These are phyloP conservation scores for Echinochloa phyllopogon DNA, from an alignment of 176 grass and related monocot species.

Conservation along the genomic window DNA sequence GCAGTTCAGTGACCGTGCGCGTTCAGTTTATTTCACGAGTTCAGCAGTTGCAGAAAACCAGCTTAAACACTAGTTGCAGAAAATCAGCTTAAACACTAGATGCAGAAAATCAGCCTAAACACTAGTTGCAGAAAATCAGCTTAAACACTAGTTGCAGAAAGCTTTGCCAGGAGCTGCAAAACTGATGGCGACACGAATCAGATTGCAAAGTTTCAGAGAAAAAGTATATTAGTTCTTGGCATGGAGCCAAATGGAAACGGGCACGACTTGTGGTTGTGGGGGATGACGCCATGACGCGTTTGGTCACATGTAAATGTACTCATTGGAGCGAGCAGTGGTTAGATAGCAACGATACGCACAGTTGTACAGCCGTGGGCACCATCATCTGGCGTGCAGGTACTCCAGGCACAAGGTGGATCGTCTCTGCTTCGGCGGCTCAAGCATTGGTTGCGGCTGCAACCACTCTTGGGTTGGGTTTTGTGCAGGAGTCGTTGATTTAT, in stretches of 20 bases:
- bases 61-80: not conserved
- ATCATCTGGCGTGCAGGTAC: conserved; percentile 25
- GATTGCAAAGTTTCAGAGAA: not conserved
- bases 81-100: too few relatives aligned
- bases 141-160: not conserved
- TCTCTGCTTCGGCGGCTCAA: not conserved
- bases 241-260: not conserved
- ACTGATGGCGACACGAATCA: not conserved
- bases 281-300: not conserved
- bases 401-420: not conserved
- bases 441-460: not conserved
- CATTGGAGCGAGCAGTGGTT: not conserved
- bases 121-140: not conserved
- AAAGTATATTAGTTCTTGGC: not conserved
- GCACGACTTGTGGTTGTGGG: not conserved
- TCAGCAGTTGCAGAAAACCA: not conserved
- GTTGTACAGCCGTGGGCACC: conserved; percentile 20
- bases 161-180: not conserved
- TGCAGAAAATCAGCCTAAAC: not conserved
- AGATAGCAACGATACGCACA: conserved; percentile 5
- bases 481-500: not conserved
- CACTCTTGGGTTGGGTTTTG: not conserved
- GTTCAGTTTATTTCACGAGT: not conserved
- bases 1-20: not conserved
- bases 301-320: conserved; percentile 24